phyloP scores from a whole-genome alignment of 2,329 filamentous ascomycete species.

The Gyromitra esculenta region DNA sequence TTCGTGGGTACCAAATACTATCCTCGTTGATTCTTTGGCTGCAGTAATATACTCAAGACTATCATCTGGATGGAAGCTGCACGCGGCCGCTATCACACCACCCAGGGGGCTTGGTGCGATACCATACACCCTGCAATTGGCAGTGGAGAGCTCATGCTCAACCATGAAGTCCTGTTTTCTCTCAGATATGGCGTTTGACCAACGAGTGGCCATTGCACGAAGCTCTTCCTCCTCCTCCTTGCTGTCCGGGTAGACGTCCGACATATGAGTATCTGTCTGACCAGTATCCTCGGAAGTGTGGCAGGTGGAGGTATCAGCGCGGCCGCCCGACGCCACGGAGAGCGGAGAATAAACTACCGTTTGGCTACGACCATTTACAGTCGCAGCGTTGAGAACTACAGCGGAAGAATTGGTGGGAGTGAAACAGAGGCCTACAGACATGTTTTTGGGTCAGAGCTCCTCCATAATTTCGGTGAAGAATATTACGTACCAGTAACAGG shows the following conservation, averaged over 20 bases:
- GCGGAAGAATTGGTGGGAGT: conserved; percentile 49
- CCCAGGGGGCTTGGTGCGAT: conserved; percentile 53
- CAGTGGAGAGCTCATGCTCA: conserved; percentile 53
- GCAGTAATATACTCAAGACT: conserved; percentile 55
- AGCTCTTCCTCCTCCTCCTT: conserved; percentile 52
- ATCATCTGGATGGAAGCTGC: conserved; percentile 54
- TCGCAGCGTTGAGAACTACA: conserved; percentile 49
- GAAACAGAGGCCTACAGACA: conserved; percentile 52
- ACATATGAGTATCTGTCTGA: conserved; percentile 42
- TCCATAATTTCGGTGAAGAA: conserved; percentile 31
- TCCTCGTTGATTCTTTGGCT: conserved; percentile 50
- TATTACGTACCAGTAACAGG: conserved; percentile 54
- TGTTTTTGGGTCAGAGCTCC: conserved; percentile 48
- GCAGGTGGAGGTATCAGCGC: conserved; percentile 47
- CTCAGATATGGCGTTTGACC: conserved; percentile 51
- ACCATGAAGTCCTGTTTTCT: conserved; percentile 55
- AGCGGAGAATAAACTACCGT: conserved; percentile 52
- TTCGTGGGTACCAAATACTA: conserved; percentile 53
- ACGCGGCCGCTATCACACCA: conserved; percentile 53
- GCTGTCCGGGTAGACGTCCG: conserved; percentile 45
- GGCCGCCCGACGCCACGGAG: conserved; percentile 33
- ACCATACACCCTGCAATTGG: conserved; percentile 53
- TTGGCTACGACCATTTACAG: conserved; percentile 54
- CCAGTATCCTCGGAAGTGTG: conserved; percentile 48
- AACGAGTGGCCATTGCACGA: conserved; percentile 48